Conservation (phyloP, 2,329 filamentous ascomycete genomes). For the Helicocarpus griseus region DNA sequence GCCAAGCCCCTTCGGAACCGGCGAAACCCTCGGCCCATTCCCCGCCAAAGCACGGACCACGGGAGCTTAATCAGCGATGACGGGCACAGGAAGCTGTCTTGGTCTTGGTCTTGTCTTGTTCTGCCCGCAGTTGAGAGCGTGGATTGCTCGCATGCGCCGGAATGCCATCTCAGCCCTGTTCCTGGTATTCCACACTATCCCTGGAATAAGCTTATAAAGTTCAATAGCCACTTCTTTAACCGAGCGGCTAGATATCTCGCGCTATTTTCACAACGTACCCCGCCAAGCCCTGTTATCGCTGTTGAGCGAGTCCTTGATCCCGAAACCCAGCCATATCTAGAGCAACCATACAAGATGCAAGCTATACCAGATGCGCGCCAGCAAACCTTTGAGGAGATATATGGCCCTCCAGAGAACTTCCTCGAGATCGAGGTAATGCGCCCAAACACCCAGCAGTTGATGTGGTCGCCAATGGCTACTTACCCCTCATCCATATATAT, state of each 20-base stretch:
- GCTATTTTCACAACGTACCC: not conserved
- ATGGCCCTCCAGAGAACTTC: conserved; percentile 96
- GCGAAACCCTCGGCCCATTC: not conserved
- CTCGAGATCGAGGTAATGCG: conserved; percentile 74
- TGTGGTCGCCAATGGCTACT: not conserved
- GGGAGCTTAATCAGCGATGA: not conserved
- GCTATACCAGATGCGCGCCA: conserved; percentile 60
- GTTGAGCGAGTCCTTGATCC: not conserved
- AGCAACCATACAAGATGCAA: conserved; percentile 40
- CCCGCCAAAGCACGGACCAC: not conserved
- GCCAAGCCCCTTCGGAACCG: not conserved
- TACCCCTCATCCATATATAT: not conserved
- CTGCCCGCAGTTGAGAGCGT: no score
- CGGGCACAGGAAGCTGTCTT: not conserved
- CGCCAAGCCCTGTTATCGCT: not conserved
- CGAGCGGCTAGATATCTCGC: no score
- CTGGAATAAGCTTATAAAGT: not conserved
- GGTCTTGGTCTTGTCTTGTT: not conserved
- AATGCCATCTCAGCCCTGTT: no score
- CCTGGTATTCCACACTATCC: not conserved
- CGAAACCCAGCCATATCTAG: conserved; percentile 3
- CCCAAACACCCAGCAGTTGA: not conserved
- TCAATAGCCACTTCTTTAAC: not conserved
- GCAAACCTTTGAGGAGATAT: conserved; percentile 98
- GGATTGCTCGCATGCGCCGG: not conserved